phyloP scores from a whole-genome alignment of 2,329 filamentous ascomycete genomes.

The Teratosphaeria zuluensis region DNA sequence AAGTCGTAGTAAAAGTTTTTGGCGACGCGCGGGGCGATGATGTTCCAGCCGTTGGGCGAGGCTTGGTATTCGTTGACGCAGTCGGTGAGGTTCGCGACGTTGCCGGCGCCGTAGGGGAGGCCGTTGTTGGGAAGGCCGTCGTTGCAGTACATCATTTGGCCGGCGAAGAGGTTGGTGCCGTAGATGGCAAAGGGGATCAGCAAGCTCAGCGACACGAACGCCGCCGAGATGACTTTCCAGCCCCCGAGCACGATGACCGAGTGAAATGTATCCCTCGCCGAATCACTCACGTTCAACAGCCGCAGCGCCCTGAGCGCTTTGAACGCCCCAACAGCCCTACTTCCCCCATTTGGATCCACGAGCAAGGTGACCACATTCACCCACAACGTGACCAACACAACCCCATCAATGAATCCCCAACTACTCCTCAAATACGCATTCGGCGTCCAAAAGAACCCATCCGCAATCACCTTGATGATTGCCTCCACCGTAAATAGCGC shows the following conservation, averaged over 20 bases:
- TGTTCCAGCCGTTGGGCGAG: constrained; percentile 71
- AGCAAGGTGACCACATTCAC: constrained; percentile 83
- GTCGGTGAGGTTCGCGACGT: constrained; percentile 53
- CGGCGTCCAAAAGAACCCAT: constrained; percentile 92
- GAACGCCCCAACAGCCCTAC: constrained; percentile 87
- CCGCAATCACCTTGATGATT: constrained; percentile 83
- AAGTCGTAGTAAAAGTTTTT: constrained; percentile 80
- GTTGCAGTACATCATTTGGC: constrained; percentile 71
- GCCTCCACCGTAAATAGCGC: constrained; percentile 78
- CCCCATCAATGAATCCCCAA: constrained; percentile 90
- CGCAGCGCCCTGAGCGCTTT: constrained; percentile 89
- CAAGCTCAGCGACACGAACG: constrained; percentile 87
- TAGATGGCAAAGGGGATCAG: constrained; percentile 96
- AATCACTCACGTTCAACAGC: constrained; percentile 90
- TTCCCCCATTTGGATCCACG: constrained; percentile 71
- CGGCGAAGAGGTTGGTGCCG: constrained; percentile 84
- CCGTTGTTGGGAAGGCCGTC: constrained; percentile 37
- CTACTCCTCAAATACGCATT: constrained; percentile 95
- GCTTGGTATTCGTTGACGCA: constrained; percentile 79
- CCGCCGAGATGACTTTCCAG: constrained; percentile 87
- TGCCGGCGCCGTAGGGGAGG: constrained; percentile 9
- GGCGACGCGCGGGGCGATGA: constrained; percentile 73
- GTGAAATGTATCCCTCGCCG: constrained; percentile 90
- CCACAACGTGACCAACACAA: constrained; percentile 90
- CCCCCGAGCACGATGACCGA: constrained; percentile 88